phyloP scores from a whole-genome alignment of 192 early-diverging fungal genomes.

The Gamsiella multidivaricata region DNA sequence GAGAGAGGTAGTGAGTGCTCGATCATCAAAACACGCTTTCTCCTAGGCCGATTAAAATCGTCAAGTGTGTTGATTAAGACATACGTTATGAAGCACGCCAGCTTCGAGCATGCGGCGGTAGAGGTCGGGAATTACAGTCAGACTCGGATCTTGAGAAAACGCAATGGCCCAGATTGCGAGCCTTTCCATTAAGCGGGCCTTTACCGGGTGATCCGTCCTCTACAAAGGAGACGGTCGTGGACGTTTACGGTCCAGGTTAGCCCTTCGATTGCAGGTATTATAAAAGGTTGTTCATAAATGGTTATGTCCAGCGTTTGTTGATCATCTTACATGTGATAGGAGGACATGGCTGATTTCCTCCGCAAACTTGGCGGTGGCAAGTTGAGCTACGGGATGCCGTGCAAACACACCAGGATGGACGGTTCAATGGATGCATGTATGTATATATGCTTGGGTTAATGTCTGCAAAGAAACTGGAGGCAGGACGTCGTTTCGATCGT shows the following conservation, averaged over 20 bases:
- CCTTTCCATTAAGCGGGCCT: constrained; percentile 5
- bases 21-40: no score
- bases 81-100: neutral
- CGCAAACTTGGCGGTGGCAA: constrained; percentile 5
- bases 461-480: no score
- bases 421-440: neutral
- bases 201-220: neutral
- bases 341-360: neutral
- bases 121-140: neutral
- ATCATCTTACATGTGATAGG: neutral
- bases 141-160: constrained; percentile 3
- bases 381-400: constrained; percentile 3
- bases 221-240: neutral
- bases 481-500: no score
- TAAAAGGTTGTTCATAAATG: no score
- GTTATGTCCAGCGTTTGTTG: no score
- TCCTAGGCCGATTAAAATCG: no score
- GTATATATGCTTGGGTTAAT: no score
- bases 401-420: neutral
- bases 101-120: neutral
- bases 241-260: neutral
- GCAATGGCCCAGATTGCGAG: neutral
- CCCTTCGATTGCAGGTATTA: no score
- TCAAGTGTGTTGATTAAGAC: no score
- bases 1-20: no score